Evolutionary conservation across 1,139 yeast genomes (phyloP).

Genomic region (Hanseniaspora gamundiae): DNA sequence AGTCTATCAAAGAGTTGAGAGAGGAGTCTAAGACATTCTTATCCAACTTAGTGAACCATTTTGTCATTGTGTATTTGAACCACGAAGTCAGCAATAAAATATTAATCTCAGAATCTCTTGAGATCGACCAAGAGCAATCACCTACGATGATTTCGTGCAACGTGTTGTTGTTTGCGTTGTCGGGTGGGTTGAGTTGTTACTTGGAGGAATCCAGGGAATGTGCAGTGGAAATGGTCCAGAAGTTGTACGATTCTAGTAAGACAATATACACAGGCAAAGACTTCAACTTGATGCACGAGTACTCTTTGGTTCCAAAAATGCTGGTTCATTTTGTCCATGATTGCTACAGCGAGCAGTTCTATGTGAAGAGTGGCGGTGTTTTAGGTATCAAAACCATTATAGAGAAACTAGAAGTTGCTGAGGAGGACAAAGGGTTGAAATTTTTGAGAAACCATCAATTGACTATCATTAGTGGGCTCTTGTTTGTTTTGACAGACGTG

Average conservation of each 20-base stretch:
- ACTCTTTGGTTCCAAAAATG: constrained; percentile 66
- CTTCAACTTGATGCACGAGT: constrained; percentile 50
- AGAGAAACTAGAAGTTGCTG: constrained; percentile 54
- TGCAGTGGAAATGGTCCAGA: constrained; percentile 56
- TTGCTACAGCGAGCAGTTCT: constrained; percentile 82
- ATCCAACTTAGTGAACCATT: constrained; percentile 63
- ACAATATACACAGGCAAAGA: constrained; percentile 43
- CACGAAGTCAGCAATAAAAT: constrained; percentile 61
- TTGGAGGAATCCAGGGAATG: constrained; percentile 55
- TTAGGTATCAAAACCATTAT: constrained; percentile 68
- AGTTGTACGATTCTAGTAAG: constrained; percentile 49
- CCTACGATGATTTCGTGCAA: constrained; percentile 56
- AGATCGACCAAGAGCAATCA: constrained; percentile 73
- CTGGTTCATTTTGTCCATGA: constrained; percentile 78
- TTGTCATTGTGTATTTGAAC: constrained; percentile 64
- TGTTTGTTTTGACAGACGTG: constrained; percentile 83
- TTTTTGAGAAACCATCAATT: constrained; percentile 74
- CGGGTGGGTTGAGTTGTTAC: constrained; percentile 72
- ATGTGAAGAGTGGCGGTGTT: constrained; percentile 80
- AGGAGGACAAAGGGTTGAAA: constrained; percentile 19
- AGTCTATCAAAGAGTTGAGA: constrained; percentile 62
- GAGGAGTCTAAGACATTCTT: constrained; percentile 55
- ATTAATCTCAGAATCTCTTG: constrained; percentile 58
- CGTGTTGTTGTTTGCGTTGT: constrained; percentile 60
- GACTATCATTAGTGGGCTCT: constrained; percentile 74